Conservation (phyloP, 2,329 filamentous ascomycete genomes). For the Xylariaceae sp. region DNA sequence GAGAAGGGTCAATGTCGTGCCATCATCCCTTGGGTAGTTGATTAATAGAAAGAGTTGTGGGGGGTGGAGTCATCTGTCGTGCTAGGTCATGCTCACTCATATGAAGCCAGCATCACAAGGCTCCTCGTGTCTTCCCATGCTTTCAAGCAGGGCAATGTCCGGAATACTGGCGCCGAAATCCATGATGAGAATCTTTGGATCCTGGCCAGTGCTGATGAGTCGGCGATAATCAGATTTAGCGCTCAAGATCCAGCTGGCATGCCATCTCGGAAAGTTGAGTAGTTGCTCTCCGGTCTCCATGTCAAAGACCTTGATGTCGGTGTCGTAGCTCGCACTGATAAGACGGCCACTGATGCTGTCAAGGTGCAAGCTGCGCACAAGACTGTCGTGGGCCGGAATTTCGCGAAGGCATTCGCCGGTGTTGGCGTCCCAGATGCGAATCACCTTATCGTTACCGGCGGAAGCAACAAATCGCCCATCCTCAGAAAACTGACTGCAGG, state of each 20-base stretch:
- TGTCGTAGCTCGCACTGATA: slow-evolving; percentile 89
- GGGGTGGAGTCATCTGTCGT: too few relatives aligned
- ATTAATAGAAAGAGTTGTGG: too few relatives aligned
- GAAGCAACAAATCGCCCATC: slow-evolving; percentile 91
- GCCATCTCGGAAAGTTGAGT: slow-evolving; percentile 89
- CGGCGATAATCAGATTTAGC: slow-evolving; percentile 94
- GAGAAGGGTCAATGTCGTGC: neutral
- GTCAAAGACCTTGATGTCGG: slow-evolving; percentile 91
- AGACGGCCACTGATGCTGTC: slow-evolving; percentile 82
- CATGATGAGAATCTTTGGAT: slow-evolving; percentile 85
- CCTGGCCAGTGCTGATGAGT: slow-evolving; percentile 91
- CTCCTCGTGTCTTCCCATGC: slow-evolving; percentile 31
- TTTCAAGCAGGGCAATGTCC: slow-evolving; percentile 56
- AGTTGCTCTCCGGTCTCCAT: slow-evolving; percentile 72
- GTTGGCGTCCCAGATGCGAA: slow-evolving; percentile 92
- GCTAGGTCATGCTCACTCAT: slow-evolving; percentile 13
- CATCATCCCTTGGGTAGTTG: neutral
- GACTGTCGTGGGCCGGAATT: slow-evolving; percentile 74
- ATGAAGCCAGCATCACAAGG: slow-evolving; percentile 34
- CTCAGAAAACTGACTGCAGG: slow-evolving; percentile 92
- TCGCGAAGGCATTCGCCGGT: slow-evolving; percentile 78
- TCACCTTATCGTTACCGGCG: slow-evolving; percentile 90
- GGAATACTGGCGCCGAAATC: slow-evolving; percentile 70
- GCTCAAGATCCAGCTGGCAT: slow-evolving; percentile 91
- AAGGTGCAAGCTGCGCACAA: slow-evolving; percentile 86